Evolutionary conservation across 805 yeast genomes (phyloP).

Genomic region (Yamadazyma takamatsuzukensis): DNA sequence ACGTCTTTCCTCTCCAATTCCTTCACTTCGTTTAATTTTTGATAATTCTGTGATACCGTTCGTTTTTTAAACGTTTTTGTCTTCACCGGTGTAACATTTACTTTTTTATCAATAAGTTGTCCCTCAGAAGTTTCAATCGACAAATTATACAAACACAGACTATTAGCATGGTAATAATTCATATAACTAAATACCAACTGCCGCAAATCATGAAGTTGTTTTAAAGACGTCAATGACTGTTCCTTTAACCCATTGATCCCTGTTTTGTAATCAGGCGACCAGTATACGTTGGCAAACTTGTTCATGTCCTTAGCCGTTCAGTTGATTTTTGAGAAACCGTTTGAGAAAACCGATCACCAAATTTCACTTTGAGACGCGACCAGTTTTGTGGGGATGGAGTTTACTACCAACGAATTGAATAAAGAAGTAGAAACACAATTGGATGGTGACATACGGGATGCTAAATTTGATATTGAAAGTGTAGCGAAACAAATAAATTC

Average conservation of each 20-base stretch:
- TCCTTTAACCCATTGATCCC: slow-evolving; percentile 29
- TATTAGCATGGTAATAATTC: slow-evolving; percentile 31
- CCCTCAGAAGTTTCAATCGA: slow-evolving; percentile 6
- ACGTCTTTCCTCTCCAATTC: not conserved
- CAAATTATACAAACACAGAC: slow-evolving; percentile 29
- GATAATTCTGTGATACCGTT: slow-evolving; percentile 1
- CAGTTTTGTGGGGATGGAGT: too few species aligned
- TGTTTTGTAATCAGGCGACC: slow-evolving; percentile 39
- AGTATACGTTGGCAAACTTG: slow-evolving; percentile 33
- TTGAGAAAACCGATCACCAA: not conserved
- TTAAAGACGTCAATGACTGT: slow-evolving; percentile 30
- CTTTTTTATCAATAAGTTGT: not conserved
- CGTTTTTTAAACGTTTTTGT: too few species aligned
- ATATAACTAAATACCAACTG: slow-evolving; percentile 34
- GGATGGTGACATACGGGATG: too few species aligned
- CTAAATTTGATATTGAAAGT: too few species aligned
- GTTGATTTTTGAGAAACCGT: not conserved
- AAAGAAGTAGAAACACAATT: too few species aligned
- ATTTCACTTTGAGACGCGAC: too few species aligned
- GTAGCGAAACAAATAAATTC: too few species aligned
- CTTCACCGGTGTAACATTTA: not conserved
- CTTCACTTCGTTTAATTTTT: not conserved
- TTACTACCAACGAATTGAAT: too few species aligned
- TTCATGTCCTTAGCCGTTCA: too few species aligned
- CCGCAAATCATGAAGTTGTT: slow-evolving; percentile 39